Base-by-base conservation (phyloP, 1,284 basidiomycete species). In the Pseudozyma sp. region DNA sequence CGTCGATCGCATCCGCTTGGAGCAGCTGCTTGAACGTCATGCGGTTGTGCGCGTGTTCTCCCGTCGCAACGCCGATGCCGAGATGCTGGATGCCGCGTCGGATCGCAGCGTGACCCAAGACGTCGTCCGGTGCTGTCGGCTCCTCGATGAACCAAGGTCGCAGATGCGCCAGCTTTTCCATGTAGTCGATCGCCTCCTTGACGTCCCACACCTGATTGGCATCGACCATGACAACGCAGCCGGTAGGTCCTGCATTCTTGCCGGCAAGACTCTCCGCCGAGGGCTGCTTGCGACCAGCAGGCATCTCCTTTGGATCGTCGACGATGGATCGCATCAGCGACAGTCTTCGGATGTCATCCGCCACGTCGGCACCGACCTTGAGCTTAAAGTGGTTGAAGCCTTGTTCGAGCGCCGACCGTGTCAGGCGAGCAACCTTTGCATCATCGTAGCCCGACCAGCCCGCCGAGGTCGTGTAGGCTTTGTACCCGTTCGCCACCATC, bases 191-290 rank as follows among this genome's bases (percentile, higher is more conserved):
- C 4, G 94, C 94, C 85, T 95, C 89, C 44, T 90, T 88, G 17
- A 97, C 95, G 79, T 97, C 94, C 94, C 94, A 97, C 19, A 97
- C 93, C 85, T 95, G 94, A 86, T 97, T 97, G 51, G 94, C 92
- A 84, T 97, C 94, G 72, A 97, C 93, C 94, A 97, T 97, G 67
- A 97, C 87, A 29, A 97, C 94, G 51, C 91, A 90, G 13, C 95
- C 94, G 0, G 94, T 94, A 3, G 94, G 93, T 10, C 94, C 94
- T 7, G 94, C 94, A 77, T 97, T 97, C 89, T 97, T 98, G 13
- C 91, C 76, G 0, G 49, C 66, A 9, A 78, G 39, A 39, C 59
- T 67, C 19, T 52, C 73, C 2, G 57, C 40, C 8, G 63, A 54
- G 1, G 76, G 73, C 37, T 53, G 29, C 39, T 57, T 55, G 14